Evolutionary conservation across 768 basidiomycete genomes (phyloP).

Genomic region (Kwoniella europaea): DNA sequence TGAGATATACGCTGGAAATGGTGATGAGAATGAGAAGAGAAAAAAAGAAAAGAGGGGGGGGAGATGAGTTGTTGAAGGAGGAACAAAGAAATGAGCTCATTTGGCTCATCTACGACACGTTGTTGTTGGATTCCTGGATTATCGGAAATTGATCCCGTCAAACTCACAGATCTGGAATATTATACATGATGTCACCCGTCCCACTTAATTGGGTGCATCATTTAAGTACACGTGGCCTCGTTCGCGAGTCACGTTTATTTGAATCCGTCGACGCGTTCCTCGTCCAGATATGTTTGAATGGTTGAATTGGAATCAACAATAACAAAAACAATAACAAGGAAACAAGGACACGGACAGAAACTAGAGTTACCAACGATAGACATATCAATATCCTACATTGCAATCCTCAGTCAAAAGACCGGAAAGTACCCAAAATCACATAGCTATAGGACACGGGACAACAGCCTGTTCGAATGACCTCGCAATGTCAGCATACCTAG

Average conservation of each 20-base stretch:
- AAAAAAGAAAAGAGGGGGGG: no score
- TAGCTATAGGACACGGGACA: neutral
- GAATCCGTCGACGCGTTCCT: neutral
- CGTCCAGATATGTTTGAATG: neutral
- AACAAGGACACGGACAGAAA: no score
- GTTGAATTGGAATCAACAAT: slow-evolving; percentile 12
- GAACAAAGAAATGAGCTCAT: neutral
- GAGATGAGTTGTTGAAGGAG: no score
- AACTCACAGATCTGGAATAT: neutral
- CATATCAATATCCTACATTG: no score
- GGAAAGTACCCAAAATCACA: neutral
- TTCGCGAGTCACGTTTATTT: neutral
- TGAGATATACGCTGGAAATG: neutral
- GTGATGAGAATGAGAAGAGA: neutral
- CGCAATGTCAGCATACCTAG: slow-evolving; percentile 50
- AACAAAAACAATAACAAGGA: slow-evolving; percentile 20
- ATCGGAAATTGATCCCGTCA: slow-evolving; percentile 17
- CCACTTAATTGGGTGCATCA: neutral
- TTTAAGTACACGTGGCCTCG: neutral
- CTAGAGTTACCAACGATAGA: no score
- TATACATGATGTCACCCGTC: neutral
- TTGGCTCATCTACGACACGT: neutral
- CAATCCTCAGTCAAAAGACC: neutral
- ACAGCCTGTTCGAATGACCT: neutral
- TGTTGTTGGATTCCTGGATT: slow-evolving; percentile 3